These are phyloP conservation scores for Sporothrix humicola DNA, from an alignment of 2,329 filamentous ascomycete species.

Conservation along the genomic window DNA sequence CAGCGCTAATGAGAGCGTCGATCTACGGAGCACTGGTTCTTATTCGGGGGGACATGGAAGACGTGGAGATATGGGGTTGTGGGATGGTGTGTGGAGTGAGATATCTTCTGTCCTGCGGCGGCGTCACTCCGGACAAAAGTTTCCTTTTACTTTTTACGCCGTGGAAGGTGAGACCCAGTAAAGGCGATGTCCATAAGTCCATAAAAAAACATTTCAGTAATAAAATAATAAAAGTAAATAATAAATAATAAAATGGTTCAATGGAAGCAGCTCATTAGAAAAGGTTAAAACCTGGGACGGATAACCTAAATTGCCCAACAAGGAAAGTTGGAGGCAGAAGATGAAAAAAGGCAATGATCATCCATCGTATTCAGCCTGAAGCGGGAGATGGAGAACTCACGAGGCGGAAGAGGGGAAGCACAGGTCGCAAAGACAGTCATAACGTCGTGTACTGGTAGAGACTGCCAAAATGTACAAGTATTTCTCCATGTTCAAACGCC, in stretches of 20 bases:
- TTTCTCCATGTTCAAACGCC: no score
- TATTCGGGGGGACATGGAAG: not conserved
- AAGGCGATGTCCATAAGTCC: no score
- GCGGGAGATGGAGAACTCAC: not conserved
- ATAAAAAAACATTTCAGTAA: no score
- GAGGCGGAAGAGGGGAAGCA: not conserved
- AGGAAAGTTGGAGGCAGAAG: not conserved
- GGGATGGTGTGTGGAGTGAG: not conserved
- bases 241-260: not conserved
- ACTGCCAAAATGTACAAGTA: no score
- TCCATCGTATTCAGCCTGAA: conserved; percentile 22
- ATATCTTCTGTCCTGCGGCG: not conserved
- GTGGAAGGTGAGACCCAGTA: no score
- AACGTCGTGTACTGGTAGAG: no score
- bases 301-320: not conserved
- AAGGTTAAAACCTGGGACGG: not conserved
- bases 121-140: not conserved
- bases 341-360: not conserved
- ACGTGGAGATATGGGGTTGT: not conserved
- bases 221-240: not conserved
- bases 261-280: not conserved
- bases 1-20: not conserved
- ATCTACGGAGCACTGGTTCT: not conserved
- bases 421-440: no score
- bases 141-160: not conserved